Percentiles rank a stretch among this genome's conserved stretches.
Conservation (phyloP, 169 alveolate species). For the Eimeria brunetti region DNA sequence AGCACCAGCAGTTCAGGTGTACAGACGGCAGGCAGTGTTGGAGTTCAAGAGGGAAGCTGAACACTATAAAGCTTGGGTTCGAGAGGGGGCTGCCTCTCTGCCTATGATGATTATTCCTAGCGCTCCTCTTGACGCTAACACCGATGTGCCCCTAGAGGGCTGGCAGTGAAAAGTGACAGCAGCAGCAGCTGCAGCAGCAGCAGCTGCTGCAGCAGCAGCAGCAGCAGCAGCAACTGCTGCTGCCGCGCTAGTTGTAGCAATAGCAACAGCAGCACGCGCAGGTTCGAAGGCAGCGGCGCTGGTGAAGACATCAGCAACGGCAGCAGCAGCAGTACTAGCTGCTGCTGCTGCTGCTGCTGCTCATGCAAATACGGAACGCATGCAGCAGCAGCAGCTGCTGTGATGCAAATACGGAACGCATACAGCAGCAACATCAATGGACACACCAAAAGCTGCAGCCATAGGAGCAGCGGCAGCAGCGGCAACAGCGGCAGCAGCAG, state of each 20-base stretch:
- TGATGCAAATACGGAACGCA: neutral
- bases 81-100: conserved; percentile 70
- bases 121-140: conserved; percentile 81
- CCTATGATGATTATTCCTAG: conserved; percentile 83
- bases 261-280: neutral
- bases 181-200: conserved; percentile 20
- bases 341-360: neutral
- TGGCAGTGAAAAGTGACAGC: conserved; percentile 74
- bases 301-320: neutral
- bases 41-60: conserved; percentile 72
- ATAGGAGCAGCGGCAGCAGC: neutral
- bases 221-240: neutral
- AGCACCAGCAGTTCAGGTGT: conserved; percentile 61
- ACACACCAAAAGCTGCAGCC: neutral
- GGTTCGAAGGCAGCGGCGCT: neutral
- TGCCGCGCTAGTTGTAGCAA: neutral
- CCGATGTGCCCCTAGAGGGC: conserved; percentile 82
- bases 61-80: conserved; percentile 77
- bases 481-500: neutral
- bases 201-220: neutral
- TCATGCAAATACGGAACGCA: neutral
- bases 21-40: conserved; percentile 28
- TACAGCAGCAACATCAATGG: neutral
- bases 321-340: neutral
- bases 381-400: neutral